Evolutionary conservation across 2,329 filamentous ascomycete species (phyloP), one percentile per base, ranked within the genome.

Genomic region (Escovopsis weberi): DNA sequence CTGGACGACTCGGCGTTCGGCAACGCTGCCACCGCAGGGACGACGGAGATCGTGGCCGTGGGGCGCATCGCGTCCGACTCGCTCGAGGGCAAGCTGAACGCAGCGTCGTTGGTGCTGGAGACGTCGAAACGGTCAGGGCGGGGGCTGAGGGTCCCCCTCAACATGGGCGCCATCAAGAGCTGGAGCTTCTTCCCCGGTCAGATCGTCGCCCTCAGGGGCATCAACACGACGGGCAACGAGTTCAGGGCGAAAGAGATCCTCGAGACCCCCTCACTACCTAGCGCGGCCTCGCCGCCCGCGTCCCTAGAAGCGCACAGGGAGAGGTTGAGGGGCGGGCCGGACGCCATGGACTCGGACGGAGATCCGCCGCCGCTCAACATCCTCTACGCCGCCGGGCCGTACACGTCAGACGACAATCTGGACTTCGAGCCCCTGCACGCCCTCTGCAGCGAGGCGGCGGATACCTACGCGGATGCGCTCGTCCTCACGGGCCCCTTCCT

Each of bases 171-270:
- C 2, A 59, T 94, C 1, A 65, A 69, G 28, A 49, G 73, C 2
- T 91, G 82, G 62, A 82, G 85, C 56, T 85, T 96, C 66, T 96
- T 96, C 58, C 91, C 89, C 0, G 91, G 91, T 6, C 88, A 96
- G 57, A 86, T 96, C 41, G 85, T 94, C 28, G 91, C 89, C 6
- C 63, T 96, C 26, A 74, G 74, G 47, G 91, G 91, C 7, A 86
- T 79, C 52, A 98, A 98, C 57, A 79, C 86, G 18, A 86, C 85
- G 1, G 89, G 89, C 0, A 74, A 79, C 33, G 81, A 84, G 52
- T 95, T 96, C 52, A 74, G 79, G 1, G 86, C 91, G 30, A 78
- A 74, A 32, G 79, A 95, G 54, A 63, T 91, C 3, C 69, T 96
- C 6, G 67, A 80, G 1, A 64, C 86, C 2, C 91, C 91, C 2